Conservation (phyloP, 78 protist genomes). For the Bigelowiella natans region DNA sequence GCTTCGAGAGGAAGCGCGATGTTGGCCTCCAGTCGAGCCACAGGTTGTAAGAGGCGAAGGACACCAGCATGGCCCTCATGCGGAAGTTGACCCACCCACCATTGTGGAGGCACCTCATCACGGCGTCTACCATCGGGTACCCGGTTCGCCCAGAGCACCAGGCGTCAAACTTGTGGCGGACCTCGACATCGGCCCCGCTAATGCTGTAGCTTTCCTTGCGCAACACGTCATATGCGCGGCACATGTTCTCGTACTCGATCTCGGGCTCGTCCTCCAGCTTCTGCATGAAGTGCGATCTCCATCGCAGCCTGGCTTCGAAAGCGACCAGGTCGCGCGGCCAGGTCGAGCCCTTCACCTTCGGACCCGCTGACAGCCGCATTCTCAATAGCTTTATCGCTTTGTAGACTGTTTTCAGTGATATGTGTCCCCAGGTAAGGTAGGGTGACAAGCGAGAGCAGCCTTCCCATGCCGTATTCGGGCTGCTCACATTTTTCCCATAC, state of each 20-base stretch:
- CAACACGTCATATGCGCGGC: neutral
- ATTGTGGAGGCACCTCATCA: neutral
- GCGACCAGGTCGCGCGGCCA: neutral
- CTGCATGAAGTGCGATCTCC: neutral
- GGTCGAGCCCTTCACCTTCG: too few species aligned
- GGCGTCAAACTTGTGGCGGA: too few species aligned
- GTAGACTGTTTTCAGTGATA: too few species aligned
- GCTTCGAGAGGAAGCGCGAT: neutral
- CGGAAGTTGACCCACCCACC: slow-evolving; percentile 8
- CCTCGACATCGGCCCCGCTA: too few species aligned
- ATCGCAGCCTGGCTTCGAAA: neutral
- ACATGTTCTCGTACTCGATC: neutral
- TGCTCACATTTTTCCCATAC: too few species aligned
- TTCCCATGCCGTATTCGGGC: neutral
- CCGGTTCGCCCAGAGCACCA: neutral
- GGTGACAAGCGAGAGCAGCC: neutral
- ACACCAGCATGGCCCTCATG: slow-evolving; percentile 5
- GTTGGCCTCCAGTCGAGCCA: neutral
- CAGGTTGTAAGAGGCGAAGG: neutral
- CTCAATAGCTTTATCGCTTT: too few species aligned
- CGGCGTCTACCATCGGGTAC: neutral
- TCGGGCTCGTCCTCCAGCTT: neutral
- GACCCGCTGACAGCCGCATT: too few species aligned
- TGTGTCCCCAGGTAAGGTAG: neutral
- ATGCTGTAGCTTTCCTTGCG: too few species aligned